Percentiles rank a stretch among this genome's conserved stretches.
Conservation (phyloP, 768 basidiomycete species). For the Termitomyces sp. region DNA sequence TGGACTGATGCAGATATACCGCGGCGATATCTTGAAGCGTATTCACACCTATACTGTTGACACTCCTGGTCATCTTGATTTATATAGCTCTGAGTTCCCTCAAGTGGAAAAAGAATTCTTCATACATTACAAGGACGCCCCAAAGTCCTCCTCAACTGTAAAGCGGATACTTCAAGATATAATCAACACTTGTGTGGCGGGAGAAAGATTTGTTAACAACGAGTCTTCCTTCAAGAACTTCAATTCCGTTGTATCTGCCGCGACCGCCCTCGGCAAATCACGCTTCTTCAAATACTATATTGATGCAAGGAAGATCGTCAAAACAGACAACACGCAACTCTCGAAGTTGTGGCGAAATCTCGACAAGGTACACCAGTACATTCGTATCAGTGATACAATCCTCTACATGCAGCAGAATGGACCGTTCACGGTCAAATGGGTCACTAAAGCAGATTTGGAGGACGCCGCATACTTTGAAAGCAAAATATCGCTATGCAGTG, state of each 20-base stretch:
- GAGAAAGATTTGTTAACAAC: background rate
- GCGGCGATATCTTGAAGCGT: too few species aligned
- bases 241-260: background rate
- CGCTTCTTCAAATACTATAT: background rate
- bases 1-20: too few species aligned
- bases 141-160: background rate
- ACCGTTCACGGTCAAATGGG: background rate
- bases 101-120: too few species aligned
- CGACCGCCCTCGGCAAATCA: background rate
- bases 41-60: too few species aligned
- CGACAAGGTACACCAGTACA: background rate
- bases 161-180: background rate
- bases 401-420: background rate
- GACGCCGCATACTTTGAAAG: background rate
- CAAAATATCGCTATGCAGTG: background rate
- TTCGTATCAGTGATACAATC: background rate
- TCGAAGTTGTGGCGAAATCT: background rate
- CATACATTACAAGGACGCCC: too few species aligned
- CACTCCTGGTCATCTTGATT: too few species aligned
- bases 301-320: fast-evolving
- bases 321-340: background rate
- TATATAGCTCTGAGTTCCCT: too few species aligned
- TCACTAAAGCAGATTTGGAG: background rate
- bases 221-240: background rate
- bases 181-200: background rate